A percentile compares a stretch with the other conserved stretches of the same genome.
phyloP scores from a whole-genome alignment of 768 basidiomycete genomes.

The Dentipellis fragilis region DNA sequence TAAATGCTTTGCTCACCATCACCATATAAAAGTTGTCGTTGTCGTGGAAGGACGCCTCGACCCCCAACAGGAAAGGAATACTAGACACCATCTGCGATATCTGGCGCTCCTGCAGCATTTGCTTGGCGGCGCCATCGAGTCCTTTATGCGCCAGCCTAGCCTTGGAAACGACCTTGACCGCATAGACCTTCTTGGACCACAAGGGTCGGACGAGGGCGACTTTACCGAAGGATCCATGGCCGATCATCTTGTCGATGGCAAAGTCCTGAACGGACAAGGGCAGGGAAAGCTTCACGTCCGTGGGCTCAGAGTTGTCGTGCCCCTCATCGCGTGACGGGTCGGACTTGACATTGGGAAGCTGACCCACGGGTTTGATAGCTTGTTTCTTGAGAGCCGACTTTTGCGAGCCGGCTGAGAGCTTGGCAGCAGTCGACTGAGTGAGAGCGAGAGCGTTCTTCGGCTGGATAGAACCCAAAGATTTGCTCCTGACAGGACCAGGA shows the following conservation, averaged over 20 bases:
- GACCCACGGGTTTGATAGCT: too few species aligned
- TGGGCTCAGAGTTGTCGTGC: background rate
- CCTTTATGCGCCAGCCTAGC: background rate
- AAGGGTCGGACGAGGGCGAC: slow-evolving; percentile 15
- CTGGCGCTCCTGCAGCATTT: slow-evolving; percentile 6
- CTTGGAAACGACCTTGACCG: slow-evolving; percentile 17
- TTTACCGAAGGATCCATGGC: slow-evolving; percentile 7
- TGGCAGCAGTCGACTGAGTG: background rate
- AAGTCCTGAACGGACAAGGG: background rate
- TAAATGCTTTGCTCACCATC: slow-evolving; percentile 11
- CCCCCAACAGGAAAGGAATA: slow-evolving; percentile 10
- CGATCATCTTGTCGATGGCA: background rate
- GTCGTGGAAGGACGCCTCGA: slow-evolving; percentile 19
- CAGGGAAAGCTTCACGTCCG: background rate
- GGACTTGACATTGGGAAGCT: background rate
- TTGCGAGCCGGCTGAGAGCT: too few species aligned
- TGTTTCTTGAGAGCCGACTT: too few species aligned
- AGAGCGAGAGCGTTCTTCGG: background rate
- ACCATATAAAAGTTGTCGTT: slow-evolving; percentile 15
- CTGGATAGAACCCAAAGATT: background rate
- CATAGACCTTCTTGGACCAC: slow-evolving; percentile 5
- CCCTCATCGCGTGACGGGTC: background rate
- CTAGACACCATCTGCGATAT: slow-evolving; percentile 5
- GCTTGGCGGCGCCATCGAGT: background rate
- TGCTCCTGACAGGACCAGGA: background rate